Evolutionary conservation across 23 red algal genomes (phyloP), one percentile per base, ranked within the genome.

Genomic region (Gracilaria caudata): DNA sequence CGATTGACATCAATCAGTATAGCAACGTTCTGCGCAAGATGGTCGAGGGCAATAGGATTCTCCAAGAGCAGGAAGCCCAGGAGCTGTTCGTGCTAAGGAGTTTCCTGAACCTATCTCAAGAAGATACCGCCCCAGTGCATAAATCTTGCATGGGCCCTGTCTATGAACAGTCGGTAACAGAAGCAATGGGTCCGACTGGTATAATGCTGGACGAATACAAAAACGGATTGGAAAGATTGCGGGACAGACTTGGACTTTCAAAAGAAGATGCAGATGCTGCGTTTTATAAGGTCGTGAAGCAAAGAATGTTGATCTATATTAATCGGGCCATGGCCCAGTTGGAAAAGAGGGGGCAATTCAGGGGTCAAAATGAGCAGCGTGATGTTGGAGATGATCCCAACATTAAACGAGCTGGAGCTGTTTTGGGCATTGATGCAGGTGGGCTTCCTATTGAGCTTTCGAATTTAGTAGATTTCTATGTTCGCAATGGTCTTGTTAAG

Each of bases 381-480:
- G 97, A 99, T 74, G 89, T 96, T 30, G 97, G 97, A 23, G 97
- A 99, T 79, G 97, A 99, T 71, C 97, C 97, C 2, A 95, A 95
- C 65, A 92, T 99, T 45, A 90, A 89, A 23, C 82, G 94, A 26
- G 90, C 97, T 51, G 97, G 97, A 29, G 94, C 97, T 13, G 35
- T 86, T 13, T 79, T 99, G n/a, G 97, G 97, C 20, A 99, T 99
- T 43, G 97, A 99, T 37, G 92, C 93, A 1, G 92, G 93, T 79
- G 93, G 92, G 47, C 57, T 99, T 54, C 92, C 93, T 23, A 92
- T 95, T 44, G 97, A 99, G 66, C 85, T 99, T 29, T 84, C 82
- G 51, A 91, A 93, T 63, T 51, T 99, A 45, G 93, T 99, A 20
- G 93, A 99, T 56, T 99, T 96, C 80, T 99, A 96, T 76, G 58